These are phyloP conservation scores for Sporothrix brasiliensis DNA, from an alignment of 2,329 filamentous ascomycete species.

Conservation along the genomic window DNA sequence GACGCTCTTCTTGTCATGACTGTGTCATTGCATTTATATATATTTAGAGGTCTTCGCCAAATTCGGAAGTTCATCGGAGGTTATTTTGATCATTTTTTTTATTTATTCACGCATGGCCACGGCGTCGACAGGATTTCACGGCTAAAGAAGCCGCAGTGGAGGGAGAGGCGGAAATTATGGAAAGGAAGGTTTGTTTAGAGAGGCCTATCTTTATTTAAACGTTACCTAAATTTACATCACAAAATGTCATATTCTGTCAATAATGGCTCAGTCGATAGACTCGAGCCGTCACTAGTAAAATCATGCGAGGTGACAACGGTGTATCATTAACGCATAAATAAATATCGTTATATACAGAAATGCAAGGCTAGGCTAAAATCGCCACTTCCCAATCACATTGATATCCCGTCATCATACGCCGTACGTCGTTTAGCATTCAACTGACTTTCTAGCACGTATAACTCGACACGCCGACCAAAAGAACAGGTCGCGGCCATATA, in stretches of 20 bases:
- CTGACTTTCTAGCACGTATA: background rate
- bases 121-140: conserved; percentile 1
- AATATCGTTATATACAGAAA: background rate
- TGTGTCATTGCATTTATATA: background rate
- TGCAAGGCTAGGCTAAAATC: conserved; percentile 9
- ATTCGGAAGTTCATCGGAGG: background rate
- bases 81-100: background rate
- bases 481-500: too few relatives aligned
- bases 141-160: background rate
- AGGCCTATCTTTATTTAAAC: background rate
- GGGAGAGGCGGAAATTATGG: background rate
- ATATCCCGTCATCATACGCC: background rate
- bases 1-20: background rate
- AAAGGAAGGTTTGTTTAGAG: background rate
- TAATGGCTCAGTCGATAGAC: background rate
- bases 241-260: background rate
- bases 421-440: background rate
- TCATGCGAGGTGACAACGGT: background rate
- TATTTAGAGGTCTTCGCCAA: background rate
- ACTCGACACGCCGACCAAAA: background rate
- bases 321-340: background rate
- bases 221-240: too few relatives aligned
- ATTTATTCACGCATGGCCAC: background rate
- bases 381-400: conserved; percentile 12
- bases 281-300: too few relatives aligned